Percentiles rank a stretch among this genome's conserved stretches.
phyloP scores from a whole-genome alignment of 2,329 filamentous ascomycete species.

The Huntiella bhutanensis region DNA sequence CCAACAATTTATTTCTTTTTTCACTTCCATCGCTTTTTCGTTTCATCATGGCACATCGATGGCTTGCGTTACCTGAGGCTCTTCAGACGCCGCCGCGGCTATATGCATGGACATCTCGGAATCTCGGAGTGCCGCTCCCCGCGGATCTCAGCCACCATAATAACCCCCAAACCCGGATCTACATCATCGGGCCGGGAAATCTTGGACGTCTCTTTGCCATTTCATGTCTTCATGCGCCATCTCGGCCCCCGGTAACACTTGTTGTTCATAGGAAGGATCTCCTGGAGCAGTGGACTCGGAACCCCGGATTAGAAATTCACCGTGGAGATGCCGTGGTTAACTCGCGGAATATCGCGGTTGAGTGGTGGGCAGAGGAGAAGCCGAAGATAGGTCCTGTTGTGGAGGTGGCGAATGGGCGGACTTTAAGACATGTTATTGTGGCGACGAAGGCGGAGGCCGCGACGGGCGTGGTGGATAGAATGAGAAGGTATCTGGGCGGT shows the following conservation, averaged over 20 bases:
- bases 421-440: constrained; percentile 57
- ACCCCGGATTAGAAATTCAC: constrained; percentile 27
- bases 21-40: background rate
- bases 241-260: constrained; percentile 57
- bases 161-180: constrained; percentile 29
- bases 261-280: constrained; percentile 47
- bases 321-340: constrained; percentile 18
- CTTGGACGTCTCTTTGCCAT: constrained; percentile 64
- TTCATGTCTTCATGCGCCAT: constrained; percentile 38
- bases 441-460: constrained; percentile 57
- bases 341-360: constrained; percentile 27
- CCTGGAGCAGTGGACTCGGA: constrained; percentile 26
- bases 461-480: constrained; percentile 35
- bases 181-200: constrained; percentile 66
- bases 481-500: constrained; percentile 42
- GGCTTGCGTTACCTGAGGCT: constrained; percentile 7
- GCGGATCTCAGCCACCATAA: constrained; percentile 1
- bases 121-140: constrained; percentile 1
- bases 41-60: constrained; percentile 2
- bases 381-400: constrained; percentile 20
- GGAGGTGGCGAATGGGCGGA: constrained; percentile 22
- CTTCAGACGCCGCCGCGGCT: constrained; percentile 6
- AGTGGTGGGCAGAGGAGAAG: constrained; percentile 33
- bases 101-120: constrained; percentile 11
- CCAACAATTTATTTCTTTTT: no score